Conservation (phyloP, 345 rosid species). For the Rubroshorea leprosula region DNA sequence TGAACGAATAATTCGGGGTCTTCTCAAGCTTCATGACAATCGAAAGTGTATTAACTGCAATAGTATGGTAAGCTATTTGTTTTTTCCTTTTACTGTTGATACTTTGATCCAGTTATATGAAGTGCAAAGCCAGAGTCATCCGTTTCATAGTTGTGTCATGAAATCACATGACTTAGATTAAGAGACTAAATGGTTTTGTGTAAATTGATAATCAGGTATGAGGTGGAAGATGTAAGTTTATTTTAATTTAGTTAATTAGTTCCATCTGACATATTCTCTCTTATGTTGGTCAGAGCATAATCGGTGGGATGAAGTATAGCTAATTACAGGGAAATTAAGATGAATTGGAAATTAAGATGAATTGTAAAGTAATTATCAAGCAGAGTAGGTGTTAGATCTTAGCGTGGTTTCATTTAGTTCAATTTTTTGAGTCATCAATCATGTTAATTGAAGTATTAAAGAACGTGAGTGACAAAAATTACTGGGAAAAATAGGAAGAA, state of each 20-base stretch:
- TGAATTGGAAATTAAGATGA: neutral
- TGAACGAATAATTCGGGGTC: slow-evolving; percentile 74
- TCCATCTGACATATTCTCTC: neutral
- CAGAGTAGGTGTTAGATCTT: neutral
- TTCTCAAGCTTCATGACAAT: slow-evolving; percentile 80
- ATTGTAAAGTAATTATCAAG: neutral
- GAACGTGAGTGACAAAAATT: neutral
- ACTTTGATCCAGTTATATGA: slow-evolving; percentile 7
- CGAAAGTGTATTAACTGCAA: slow-evolving; percentile 91
- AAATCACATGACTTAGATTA: neutral
- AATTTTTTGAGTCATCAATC: neutral
- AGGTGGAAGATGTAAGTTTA: slow-evolving; percentile 1
- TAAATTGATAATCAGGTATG: neutral
- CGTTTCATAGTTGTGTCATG: neutral
- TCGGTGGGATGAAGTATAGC: too few species aligned
- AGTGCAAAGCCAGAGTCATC: neutral
- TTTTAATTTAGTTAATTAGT: neutral
- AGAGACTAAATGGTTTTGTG: neutral
- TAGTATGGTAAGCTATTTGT: slow-evolving; percentile 53
- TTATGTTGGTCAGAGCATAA: neutral
- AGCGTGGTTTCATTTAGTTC: slow-evolving; percentile 1
- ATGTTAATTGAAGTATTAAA: slow-evolving; percentile 1
- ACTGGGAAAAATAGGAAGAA: neutral
- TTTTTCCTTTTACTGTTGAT: slow-evolving; percentile 7
- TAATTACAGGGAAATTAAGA: too few species aligned